Percentiles rank a stretch among this genome's conserved stretches.
Conservation (phyloP, 306 rosid species). For the Datisca glomerata region DNA sequence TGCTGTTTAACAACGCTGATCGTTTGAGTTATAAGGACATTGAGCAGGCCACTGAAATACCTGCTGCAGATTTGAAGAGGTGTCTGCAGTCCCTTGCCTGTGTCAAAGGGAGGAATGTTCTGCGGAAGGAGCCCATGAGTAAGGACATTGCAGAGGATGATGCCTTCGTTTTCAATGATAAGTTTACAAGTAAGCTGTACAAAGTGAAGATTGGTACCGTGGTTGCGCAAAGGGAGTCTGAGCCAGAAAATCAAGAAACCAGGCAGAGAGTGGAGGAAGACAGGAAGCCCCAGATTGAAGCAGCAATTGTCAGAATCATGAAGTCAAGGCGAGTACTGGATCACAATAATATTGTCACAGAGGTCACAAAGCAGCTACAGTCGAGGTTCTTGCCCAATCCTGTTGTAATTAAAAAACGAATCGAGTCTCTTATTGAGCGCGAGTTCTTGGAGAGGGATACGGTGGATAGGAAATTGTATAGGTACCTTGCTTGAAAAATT, state of each 20-base stretch:
- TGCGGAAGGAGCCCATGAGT: slow-evolving; percentile 74
- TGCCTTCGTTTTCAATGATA: slow-evolving; percentile 54
- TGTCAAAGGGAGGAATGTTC: slow-evolving; percentile 78
- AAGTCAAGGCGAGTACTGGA: slow-evolving; percentile 63
- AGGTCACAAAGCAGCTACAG: slow-evolving; percentile 75
- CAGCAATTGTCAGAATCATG: slow-evolving; percentile 80
- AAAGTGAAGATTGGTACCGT: slow-evolving; percentile 85
- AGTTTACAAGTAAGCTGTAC: slow-evolving; percentile 54
- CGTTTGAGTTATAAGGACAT: slow-evolving; percentile 61
- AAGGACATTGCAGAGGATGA: slow-evolving; percentile 74
- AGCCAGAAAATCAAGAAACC: slow-evolving; percentile 78
- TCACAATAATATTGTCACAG: slow-evolving; percentile 72
- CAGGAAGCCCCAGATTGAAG: slow-evolving; percentile 78
- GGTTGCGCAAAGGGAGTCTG: slow-evolving; percentile 72
- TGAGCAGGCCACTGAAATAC: slow-evolving; percentile 75
- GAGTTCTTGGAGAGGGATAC: slow-evolving; percentile 77
- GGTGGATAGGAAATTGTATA: slow-evolving; percentile 46
- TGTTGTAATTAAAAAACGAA: slow-evolving; percentile 63
- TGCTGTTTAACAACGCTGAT: slow-evolving; percentile 67
- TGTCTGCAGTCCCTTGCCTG: slow-evolving; percentile 82
- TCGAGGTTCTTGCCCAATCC: slow-evolving; percentile 62
- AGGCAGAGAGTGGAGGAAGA: slow-evolving; percentile 82
- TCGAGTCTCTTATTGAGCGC: slow-evolving; percentile 81
- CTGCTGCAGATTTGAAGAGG: slow-evolving; percentile 57
- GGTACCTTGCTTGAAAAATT: slow-evolving; percentile 50